These are phyloP conservation scores for Nevesoporus exiguus DNA, from an alignment of 768 basidiomycete species.

Conservation along the genomic window DNA sequence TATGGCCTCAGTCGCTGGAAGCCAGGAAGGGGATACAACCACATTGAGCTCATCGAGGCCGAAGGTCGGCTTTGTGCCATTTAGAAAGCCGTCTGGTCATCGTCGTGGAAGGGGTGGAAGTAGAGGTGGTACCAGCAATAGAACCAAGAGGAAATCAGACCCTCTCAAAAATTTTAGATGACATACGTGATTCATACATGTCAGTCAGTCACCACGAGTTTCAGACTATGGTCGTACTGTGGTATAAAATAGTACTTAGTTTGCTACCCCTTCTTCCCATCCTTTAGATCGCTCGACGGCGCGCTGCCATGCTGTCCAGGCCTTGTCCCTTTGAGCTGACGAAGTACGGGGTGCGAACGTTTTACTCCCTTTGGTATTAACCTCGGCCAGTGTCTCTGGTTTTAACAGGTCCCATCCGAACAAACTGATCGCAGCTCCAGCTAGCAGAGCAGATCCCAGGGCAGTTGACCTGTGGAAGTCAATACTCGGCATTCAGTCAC, in stretches of 20 bases:
- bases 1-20: constrained; percentile 47
- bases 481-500: not conserved
- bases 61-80: constrained; percentile 63
- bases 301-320: constrained; percentile 81
- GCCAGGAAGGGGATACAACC: constrained; percentile 26
- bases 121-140: constrained; percentile 29
- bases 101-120: constrained; percentile 52
- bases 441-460: constrained; percentile 90
- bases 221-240: not conserved
- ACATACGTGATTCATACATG: not conserved
- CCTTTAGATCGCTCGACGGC: constrained; percentile 81
- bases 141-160: constrained; percentile 70
- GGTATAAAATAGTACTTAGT: constrained; percentile 8
- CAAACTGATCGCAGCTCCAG: constrained; percentile 80
- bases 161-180: constrained; percentile 74
- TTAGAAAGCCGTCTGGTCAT: constrained; percentile 52
- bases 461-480: constrained; percentile 75
- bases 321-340: constrained; percentile 54
- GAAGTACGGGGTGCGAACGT: constrained; percentile 60
- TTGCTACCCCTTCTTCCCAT: constrained; percentile 65
- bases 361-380: constrained; percentile 80
- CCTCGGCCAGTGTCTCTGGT: constrained; percentile 78
- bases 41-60: constrained; percentile 14
- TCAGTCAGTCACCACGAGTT: not conserved
- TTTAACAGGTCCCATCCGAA: constrained; percentile 90